Conservation (phyloP, 2,329 filamentous ascomycete species). For the Microcyclosporella mali region DNA sequence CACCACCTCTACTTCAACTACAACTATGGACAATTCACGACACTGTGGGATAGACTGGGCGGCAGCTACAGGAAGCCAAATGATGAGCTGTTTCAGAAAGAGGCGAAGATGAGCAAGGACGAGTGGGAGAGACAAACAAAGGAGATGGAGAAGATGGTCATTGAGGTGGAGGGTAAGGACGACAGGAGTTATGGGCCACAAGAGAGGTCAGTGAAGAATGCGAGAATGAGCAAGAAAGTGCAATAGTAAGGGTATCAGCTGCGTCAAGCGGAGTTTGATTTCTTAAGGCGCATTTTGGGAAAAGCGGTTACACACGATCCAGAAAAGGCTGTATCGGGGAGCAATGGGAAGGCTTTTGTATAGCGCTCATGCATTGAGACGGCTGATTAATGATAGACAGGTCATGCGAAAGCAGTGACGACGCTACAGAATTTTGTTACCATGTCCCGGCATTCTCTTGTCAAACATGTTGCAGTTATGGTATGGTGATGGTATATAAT, state of each 20-base stretch:
- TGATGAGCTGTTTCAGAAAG: slow-evolving; percentile 73
- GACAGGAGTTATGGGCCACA: slow-evolving; percentile 39
- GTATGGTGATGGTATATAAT: too few species aligned
- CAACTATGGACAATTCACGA: slow-evolving; percentile 94
- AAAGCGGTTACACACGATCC: too few species aligned
- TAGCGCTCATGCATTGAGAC: too few species aligned
- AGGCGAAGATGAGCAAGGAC: slow-evolving; percentile 74
- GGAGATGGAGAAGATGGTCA: slow-evolving; percentile 69
- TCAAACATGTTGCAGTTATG: too few species aligned
- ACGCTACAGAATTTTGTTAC: too few species aligned
- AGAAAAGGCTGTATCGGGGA: too few species aligned
- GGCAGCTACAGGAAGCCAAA: slow-evolving; percentile 84
- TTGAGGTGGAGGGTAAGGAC: slow-evolving; percentile 61
- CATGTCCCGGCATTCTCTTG: too few species aligned
- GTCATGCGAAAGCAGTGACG: too few species aligned
- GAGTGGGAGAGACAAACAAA: slow-evolving; percentile 73
- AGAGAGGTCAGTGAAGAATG: slow-evolving; percentile 30
- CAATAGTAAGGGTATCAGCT: slow-evolving; percentile 17
- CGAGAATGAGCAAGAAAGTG: slow-evolving; percentile 34
- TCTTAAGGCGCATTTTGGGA: too few species aligned
- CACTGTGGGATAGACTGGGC: slow-evolving; percentile 81
- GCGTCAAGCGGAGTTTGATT: background rate
- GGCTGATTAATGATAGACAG: too few species aligned
- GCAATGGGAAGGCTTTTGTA: too few species aligned
- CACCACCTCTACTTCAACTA: slow-evolving; percentile 85